Evolutionary conservation across 371 early-diverging fungal species (phyloP).

Genomic region (Chytridium lagenaria): DNA sequence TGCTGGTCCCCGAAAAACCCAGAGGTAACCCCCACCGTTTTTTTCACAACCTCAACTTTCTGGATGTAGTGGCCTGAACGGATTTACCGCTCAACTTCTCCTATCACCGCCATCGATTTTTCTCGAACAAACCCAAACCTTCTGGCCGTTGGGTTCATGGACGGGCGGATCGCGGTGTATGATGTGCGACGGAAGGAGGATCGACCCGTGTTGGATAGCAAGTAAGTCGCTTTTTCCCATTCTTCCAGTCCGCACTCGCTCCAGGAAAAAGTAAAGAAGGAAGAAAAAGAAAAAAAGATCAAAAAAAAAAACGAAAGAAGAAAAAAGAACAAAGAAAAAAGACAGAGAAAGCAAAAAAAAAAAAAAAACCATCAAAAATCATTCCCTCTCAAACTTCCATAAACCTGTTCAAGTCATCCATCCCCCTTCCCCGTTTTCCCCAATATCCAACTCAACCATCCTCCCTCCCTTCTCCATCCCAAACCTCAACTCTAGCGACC

Average conservation of each 20-base stretch:
- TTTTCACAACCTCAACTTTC: background rate
- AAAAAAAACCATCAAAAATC: background rate
- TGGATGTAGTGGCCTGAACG: constrained; percentile 56
- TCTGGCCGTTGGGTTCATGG: constrained; percentile 55
- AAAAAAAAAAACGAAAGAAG: background rate
- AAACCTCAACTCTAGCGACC: constrained; percentile 34
- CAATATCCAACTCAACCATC: background rate
- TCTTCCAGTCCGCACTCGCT: background rate
- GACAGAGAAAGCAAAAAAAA: background rate
- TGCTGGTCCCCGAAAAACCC: constrained; percentile 63
- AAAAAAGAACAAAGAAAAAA: background rate
- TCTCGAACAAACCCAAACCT: constrained; percentile 53
- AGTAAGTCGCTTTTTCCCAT: constrained; percentile 22
- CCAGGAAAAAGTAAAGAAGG: no score
- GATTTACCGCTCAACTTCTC: constrained; percentile 45
- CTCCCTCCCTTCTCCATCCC: background rate
- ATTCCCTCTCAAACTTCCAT: background rate
- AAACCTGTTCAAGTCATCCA: no score
- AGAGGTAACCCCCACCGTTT: constrained; percentile 39
- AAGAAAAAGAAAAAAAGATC: background rate
- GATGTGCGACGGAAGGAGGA: constrained; percentile 51
- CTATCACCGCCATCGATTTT: constrained; percentile 58
- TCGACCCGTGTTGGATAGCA: constrained; percentile 46
- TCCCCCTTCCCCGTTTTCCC: background rate
- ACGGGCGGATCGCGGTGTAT: constrained; percentile 57